Base-by-base conservation (phyloP, 805 yeast genomes). In the Naumovozyma dairenensis region DNA sequence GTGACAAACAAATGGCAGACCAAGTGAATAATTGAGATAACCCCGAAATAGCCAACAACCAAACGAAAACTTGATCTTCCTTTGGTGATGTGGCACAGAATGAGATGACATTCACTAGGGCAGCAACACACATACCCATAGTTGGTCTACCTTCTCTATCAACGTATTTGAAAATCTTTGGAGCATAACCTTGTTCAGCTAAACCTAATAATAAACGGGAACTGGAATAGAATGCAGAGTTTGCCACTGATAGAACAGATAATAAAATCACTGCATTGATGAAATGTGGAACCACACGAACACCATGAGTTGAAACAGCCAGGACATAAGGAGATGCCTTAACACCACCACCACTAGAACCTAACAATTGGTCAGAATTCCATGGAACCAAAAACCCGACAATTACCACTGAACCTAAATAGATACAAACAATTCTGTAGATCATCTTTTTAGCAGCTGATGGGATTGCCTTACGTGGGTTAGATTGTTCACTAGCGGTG, bases 211-310 rank as follows among this genome's bases (percentile, higher is more conserved):
- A 53, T n/a, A 83, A 67, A 66, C 87, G 71, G 28, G 86, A 77
- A 45, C 78, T 68, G 17, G 78, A 81, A 53, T 69, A 80, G 30
- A 77, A 77, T 2, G 86, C 76, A 17, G 86, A 74, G 62, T 80
- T 80, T 51, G 84, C 86, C 35, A 79, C 86, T 6, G 86, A 79
- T 34, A 78, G 53, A 19, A 80, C 85, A 1, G 86, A 77, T 34
- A 80, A 52, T 57, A 80, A 60, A 45, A 80, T 78, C 31, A 79
- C 84, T 14, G 74, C 82, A 52, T 80, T 80, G 63, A 80, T 77
- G 43, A 80, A 74, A 31, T 77, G 72, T 32, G 86, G 86, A 31
- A 78, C 68, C 28, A 74, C 82, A 31, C 63, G 60, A 44, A 79
- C 73, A 46, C 80, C 80, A 25, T 71, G 80, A 36, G 66, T 62